Evolutionary conservation across 2,329 filamentous ascomycete species (phyloP), one percentile per base, ranked within the genome.

Genomic region (Aureobasidium sp.): DNA sequence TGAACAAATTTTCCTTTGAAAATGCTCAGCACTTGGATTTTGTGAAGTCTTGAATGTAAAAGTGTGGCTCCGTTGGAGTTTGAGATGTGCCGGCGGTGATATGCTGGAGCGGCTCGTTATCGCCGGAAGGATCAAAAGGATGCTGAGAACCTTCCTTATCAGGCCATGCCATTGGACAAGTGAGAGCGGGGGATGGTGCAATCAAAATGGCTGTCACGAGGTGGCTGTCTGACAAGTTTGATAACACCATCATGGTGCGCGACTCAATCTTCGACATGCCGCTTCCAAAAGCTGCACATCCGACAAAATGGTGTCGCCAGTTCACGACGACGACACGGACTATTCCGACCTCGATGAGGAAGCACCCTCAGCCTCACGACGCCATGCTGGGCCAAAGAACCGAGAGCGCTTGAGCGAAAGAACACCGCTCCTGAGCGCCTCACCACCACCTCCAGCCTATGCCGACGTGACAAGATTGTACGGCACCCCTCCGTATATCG

Each of bases 381-480:
- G 36, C 44, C 57, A 17, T 15, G 41, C 44, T 20, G 36, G 39
- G 25, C 57, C 57, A 34, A 60, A 60, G 25, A 49, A 22, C 27
- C 15, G 45, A 17, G 45, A 60, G 34, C 31, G 57, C 41, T 31
- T 41, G 57, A 60, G 57, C 45, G 62, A 63, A 41, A 20, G 27
- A n/a, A 55, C 62, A 29, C 62, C 62, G n/a, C 39, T 63, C 5
- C 25, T 63, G 22, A 56, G 48, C 56, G 49, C 27, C 27, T 45
- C 27, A 31, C 61, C 61, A n/a, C 61, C 61, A 15, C 62, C 62
- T 8, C 62, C 62, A 22, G 48, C 62, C 15, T 63, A 63, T 47
- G 56, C 62, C 15, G 62, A 63, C n/a, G 53, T 60, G 9, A 59
- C 61, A 5, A 20, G 52, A 17, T 11, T 41, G 7, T 48, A 56